phyloP scores from a whole-genome alignment of 116 monocot genomes.

The Cymodocea nodosa region DNA sequence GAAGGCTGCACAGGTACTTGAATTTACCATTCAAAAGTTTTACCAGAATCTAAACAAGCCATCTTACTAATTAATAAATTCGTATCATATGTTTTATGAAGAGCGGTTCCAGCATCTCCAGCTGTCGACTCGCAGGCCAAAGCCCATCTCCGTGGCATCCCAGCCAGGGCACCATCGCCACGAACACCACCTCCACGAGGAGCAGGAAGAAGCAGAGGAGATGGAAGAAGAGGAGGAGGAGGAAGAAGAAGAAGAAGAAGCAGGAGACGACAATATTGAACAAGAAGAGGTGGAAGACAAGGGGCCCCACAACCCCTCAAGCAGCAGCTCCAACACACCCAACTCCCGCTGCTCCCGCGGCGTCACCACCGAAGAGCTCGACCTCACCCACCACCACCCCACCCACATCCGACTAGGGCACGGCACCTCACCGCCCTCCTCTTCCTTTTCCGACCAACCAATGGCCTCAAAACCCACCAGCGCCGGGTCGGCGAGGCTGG shows the following conservation, averaged over 20 bases:
- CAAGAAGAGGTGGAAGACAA: constrained; percentile 13
- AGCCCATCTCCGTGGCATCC: not conserved
- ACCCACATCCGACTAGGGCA: constrained; percentile 26
- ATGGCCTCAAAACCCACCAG: too few species aligned
- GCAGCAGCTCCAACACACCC: not conserved
- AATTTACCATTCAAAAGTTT: not conserved
- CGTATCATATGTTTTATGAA: too few species aligned
- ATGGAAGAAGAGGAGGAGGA: constrained; percentile 20
- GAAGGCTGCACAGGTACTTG: constrained; percentile 25
- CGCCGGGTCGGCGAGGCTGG: too few species aligned
- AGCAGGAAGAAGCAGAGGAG: constrained; percentile 4
- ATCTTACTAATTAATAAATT: too few species aligned
- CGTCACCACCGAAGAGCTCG: constrained; percentile 26
- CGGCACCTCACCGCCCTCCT: constrained; percentile 58
- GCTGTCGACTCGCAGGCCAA: constrained; percentile 1
- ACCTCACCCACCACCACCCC: too few species aligned
- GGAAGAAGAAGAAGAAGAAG: constrained; percentile 5
- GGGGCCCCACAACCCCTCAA: constrained; percentile 9
- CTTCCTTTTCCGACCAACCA: constrained; percentile 49
- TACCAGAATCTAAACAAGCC: too few species aligned
- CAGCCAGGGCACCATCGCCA: too few species aligned
- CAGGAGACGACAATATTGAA: constrained; percentile 6
- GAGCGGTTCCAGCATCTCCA: constrained; percentile 38
- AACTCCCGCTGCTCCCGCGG: constrained; percentile 17
- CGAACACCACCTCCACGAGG: too few species aligned